phyloP scores from a whole-genome alignment of 495 filamentous ascomycete species.

The Penicillium coffeae region DNA sequence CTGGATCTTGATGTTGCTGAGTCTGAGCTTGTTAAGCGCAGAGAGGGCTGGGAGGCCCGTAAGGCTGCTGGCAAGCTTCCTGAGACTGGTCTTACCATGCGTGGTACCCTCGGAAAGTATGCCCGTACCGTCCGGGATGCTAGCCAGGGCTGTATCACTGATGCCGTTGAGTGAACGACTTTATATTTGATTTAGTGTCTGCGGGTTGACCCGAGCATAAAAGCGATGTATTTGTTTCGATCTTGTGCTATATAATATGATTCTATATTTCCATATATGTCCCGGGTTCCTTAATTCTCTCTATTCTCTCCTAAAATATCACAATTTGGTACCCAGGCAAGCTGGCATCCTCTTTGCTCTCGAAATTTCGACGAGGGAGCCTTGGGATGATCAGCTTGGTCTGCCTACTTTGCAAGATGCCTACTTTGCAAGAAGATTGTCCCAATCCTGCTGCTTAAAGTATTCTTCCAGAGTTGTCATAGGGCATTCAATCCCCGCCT shows the following conservation, averaged over 20 bases:
- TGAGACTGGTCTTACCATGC: constrained; percentile 45
- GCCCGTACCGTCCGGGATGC: constrained; percentile 64
- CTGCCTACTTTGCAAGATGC: no score
- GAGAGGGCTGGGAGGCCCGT: constrained; percentile 54
- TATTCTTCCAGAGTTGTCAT: background rate
- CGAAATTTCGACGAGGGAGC: no score
- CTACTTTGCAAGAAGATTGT: background rate
- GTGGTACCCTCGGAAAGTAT: constrained; percentile 92
- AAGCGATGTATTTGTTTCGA: constrained; percentile 24
- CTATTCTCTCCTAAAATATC: no score
- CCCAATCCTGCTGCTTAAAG: background rate
- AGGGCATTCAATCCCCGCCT: background rate
- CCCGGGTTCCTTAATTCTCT: no score
- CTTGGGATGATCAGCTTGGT: no score
- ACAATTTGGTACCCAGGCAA: no score
- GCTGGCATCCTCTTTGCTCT: no score
- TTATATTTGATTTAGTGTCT: constrained; percentile 3
- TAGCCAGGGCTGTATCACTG: constrained; percentile 58
- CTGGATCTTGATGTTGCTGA: constrained; percentile 50
- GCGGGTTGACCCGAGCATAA: constrained; percentile 14
- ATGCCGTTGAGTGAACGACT: constrained; percentile 33
- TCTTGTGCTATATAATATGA: constrained; percentile 25
- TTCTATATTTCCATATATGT: constrained; percentile 4
- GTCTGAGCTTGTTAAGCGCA: constrained; percentile 60
- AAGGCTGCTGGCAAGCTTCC: constrained; percentile 34